phyloP scores from a whole-genome alignment of 2,329 filamentous ascomycete species.

The Paramyrothecium roridum region DNA sequence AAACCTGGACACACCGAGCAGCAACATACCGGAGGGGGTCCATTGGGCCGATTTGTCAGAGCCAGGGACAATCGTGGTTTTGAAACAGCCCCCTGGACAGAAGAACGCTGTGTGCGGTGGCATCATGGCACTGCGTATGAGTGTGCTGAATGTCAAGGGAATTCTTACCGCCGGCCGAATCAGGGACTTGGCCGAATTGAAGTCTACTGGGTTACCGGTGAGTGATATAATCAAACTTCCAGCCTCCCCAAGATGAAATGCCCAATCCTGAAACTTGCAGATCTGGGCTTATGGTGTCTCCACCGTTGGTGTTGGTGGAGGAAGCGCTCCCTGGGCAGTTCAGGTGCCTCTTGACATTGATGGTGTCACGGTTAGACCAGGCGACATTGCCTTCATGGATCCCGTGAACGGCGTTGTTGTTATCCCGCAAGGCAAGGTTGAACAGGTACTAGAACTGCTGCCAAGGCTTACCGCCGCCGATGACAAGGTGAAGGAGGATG shows the following conservation, averaged over 20 bases:
- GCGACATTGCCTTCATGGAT: conserved; percentile 70
- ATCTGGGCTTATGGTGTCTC: conserved; percentile 57
- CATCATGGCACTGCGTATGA: conserved; percentile 71
- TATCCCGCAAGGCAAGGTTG: conserved; percentile 60
- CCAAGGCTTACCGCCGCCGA: conserved; percentile 50
- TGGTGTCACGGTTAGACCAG: conserved; percentile 41
- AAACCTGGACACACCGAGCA: conserved; percentile 19
- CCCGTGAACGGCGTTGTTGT: conserved; percentile 66
- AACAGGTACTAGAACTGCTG: conserved; percentile 58
- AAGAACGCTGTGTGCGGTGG: conserved; percentile 72
- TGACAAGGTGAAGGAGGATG: conserved; percentile 60
- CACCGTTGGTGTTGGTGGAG: conserved; percentile 54
- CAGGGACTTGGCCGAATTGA: conserved; percentile 62
- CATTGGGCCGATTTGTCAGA: conserved; percentile 69
- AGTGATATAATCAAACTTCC: conserved; percentile 19
- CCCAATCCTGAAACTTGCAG: conserved; percentile 22
- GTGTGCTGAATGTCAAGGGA: conserved; percentile 54
- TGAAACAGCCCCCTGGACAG: conserved; percentile 63
- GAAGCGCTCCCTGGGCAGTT: conserved; percentile 53
- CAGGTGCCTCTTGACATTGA: conserved; percentile 41
- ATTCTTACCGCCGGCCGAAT: conserved; percentile 67
- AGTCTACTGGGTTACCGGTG: conserved; percentile 52
- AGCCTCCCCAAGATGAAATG: background rate
- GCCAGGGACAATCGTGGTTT: conserved; percentile 59
- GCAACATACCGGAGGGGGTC: conserved; percentile 53